phyloP scores from a whole-genome alignment of 352 stramenopile genomes.

The Phytophthora kernoviae region DNA sequence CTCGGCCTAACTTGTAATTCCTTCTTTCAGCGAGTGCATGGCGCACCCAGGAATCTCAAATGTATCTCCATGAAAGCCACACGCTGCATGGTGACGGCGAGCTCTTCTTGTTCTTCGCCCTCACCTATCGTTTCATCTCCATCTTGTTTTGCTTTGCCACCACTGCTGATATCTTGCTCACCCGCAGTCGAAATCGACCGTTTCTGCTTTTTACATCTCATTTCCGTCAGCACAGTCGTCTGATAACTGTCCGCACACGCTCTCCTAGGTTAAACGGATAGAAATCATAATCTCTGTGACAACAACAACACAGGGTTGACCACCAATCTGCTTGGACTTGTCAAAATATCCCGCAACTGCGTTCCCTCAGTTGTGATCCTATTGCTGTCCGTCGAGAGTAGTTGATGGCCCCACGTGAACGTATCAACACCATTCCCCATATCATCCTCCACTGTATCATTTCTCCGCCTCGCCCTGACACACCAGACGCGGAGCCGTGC shows the following conservation, averaged over 20 bases:
- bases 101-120: slow-evolving; percentile 17
- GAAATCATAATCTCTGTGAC: slow-evolving; percentile 10
- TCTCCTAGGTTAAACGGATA: slow-evolving; percentile 9
- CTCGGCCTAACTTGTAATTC: slow-evolving; percentile 40
- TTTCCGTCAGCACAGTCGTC: slow-evolving; percentile 12
- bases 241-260: slow-evolving; percentile 6
- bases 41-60: slow-evolving; percentile 28
- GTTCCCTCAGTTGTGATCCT: not conserved
- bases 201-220: slow-evolving; percentile 9
- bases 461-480: too few relatives aligned
- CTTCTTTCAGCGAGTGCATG: slow-evolving; percentile 30
- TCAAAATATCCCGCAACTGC: slow-evolving; percentile 31
- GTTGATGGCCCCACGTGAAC: slow-evolving; percentile 18
- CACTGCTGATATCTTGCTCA: not conserved
- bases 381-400: slow-evolving; percentile 33
- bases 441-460: too few relatives aligned
- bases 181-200: slow-evolving; percentile 7
- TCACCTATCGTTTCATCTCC: not conserved
- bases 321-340: slow-evolving; percentile 6
- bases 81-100: slow-evolving; percentile 14
- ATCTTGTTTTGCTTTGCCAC: not conserved
- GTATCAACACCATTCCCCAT: too few relatives aligned
- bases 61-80: slow-evolving; percentile 20
- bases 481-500: too few relatives aligned
- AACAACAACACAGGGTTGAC: slow-evolving; percentile 4